A percentile compares a stretch with the other conserved stretches of the same genome.
These are phyloP conservation scores for Glaciozyma martinii DNA, from an alignment of 768 basidiomycete species.

Conservation along the genomic window DNA sequence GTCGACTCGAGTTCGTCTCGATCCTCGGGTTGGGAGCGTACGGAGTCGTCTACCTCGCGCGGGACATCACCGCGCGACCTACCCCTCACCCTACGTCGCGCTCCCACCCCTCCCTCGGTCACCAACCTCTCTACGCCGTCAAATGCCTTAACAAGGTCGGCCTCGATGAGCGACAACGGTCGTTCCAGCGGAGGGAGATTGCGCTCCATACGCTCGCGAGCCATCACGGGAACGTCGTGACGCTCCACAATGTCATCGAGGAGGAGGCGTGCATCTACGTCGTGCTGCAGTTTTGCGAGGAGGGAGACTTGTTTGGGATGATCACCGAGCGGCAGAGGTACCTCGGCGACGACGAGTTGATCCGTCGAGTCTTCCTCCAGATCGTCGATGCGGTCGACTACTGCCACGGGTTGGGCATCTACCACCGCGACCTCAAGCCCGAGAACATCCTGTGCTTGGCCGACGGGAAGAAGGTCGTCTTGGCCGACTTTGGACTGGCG, in stretches of 20 bases:
- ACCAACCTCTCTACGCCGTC: slow-evolving; percentile 61
- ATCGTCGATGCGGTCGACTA: slow-evolving; percentile 87
- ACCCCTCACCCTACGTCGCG: slow-evolving; percentile 28
- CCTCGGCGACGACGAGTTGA: slow-evolving; percentile 66
- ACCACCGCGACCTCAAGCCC: slow-evolving; percentile 94
- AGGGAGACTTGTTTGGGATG: slow-evolving; percentile 86
- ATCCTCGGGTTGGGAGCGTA: slow-evolving; percentile 89
- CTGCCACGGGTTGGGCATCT: slow-evolving; percentile 83
- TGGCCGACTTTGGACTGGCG: slow-evolving; percentile 91
- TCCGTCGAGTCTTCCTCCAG: slow-evolving; percentile 84
- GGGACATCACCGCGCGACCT: slow-evolving; percentile 44
- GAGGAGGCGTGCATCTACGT: slow-evolving; percentile 60
- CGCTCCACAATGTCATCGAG: slow-evolving; percentile 55
- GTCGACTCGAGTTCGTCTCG: slow-evolving; percentile 66
- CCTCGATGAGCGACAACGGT: slow-evolving; percentile 54
- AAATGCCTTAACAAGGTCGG: slow-evolving; percentile 66
- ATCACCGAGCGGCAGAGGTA: slow-evolving; percentile 49
- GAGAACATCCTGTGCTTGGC: slow-evolving; percentile 78
- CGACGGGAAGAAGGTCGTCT: slow-evolving; percentile 58
- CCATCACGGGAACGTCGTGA: slow-evolving; percentile 53
- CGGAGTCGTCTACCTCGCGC: slow-evolving; percentile 85
- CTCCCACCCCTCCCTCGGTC: slow-evolving; percentile 27
- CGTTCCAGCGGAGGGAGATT: slow-evolving; percentile 64
- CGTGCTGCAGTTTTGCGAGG: slow-evolving; percentile 83
- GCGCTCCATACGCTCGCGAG: slow-evolving; percentile 44